These are phyloP conservation scores for Umbelopsis sp. DNA, from an alignment of 371 early-diverging fungal species.

Conservation along the genomic window DNA sequence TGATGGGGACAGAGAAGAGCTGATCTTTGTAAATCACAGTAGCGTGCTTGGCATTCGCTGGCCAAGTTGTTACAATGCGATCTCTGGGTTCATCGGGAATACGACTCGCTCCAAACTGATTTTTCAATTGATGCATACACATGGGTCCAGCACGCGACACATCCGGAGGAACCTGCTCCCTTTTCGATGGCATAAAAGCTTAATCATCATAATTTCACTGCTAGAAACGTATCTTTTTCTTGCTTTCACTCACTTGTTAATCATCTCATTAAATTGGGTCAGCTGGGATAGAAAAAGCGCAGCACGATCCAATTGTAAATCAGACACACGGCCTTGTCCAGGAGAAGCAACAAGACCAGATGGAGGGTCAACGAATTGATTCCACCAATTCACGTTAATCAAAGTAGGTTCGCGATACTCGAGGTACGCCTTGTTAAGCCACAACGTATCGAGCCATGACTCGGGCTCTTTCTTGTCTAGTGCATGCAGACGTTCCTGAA, in stretches of 20 bases:
- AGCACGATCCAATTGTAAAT: constrained; percentile 78
- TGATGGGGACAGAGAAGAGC: constrained; percentile 77
- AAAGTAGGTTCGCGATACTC: constrained; percentile 82
- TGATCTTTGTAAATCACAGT: constrained; percentile 85
- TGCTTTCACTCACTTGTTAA: constrained; percentile 61
- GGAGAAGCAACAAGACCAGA: constrained; percentile 45
- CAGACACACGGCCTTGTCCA: constrained; percentile 62
- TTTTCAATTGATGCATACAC: constrained; percentile 91
- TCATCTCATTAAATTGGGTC: constrained; percentile 71
- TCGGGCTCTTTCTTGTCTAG: constrained; percentile 55
- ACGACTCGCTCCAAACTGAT: constrained; percentile 84
- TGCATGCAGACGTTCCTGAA: constrained; percentile 78
- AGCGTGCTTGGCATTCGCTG: constrained; percentile 77
- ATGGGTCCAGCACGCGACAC: constrained; percentile 69
- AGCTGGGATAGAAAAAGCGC: constrained; percentile 72
- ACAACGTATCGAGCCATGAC: constrained; percentile 89
- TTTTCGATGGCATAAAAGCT: constrained; percentile 18
- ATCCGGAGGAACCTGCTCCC: constrained; percentile 72
- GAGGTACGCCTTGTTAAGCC: constrained; percentile 91
- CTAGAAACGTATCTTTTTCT: background rate
- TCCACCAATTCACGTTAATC: constrained; percentile 92
- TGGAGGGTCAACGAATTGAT: constrained; percentile 68
- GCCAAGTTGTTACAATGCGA: constrained; percentile 68
- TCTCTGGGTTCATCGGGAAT: constrained; percentile 75
- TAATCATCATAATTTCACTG: background rate